Conservation (phyloP, 169 alveolate species). For the Plasmodium gonderi region DNA sequence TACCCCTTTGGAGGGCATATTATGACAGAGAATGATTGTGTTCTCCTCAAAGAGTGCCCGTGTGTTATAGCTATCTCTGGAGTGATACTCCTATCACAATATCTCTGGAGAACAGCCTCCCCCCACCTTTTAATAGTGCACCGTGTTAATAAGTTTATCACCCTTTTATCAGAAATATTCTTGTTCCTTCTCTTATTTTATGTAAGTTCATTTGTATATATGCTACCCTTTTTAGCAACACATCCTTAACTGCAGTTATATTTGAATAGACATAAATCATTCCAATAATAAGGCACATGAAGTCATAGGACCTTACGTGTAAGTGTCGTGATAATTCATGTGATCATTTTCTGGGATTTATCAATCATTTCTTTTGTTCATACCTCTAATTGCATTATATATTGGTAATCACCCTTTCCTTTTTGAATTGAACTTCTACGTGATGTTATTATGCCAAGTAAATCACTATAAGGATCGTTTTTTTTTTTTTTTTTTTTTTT, state of each 20-base stretch:
- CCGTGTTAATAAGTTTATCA: neutral
- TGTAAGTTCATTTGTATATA: neutral
- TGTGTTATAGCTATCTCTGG: too few species aligned
- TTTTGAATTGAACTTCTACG: neutral
- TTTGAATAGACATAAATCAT: neutral
- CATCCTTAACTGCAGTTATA: neutral
- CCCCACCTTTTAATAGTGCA: neutral
- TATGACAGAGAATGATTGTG: neutral
- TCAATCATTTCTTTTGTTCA: neutral
- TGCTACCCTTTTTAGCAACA: neutral
- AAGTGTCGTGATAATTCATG: neutral
- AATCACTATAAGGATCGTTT: neutral
- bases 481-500: neutral
- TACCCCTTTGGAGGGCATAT: neutral
- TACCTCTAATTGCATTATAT: too few species aligned
- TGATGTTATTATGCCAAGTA: neutral
- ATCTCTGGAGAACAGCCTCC: too few species aligned
- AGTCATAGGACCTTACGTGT: neutral
- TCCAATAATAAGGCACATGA: neutral
- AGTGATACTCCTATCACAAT: too few species aligned
- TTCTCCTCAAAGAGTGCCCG: too few species aligned
- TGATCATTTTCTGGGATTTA: neutral
- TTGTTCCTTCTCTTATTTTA: neutral
- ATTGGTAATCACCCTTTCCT: neutral
- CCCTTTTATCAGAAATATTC: neutral